Conservation (phyloP, 1,139 yeast genomes). For the Saccharomyces hybrid region DNA sequence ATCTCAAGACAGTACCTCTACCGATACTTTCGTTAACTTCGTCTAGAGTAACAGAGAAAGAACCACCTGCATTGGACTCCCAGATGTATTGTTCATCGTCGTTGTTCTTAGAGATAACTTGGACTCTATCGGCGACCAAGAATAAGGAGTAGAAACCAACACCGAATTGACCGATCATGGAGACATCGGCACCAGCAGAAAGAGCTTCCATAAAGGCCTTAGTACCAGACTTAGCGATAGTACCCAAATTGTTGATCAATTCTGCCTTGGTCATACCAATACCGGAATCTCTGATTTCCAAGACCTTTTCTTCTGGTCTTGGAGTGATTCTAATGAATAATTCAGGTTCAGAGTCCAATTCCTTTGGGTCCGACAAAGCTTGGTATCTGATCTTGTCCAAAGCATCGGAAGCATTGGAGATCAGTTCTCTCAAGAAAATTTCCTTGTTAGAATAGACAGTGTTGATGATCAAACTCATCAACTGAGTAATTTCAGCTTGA, state of each 20-base stretch:
- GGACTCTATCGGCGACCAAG: conserved; percentile 98
- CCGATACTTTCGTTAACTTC: conserved; percentile 76
- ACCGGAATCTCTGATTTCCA: conserved; percentile 99
- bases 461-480: conserved; percentile 99
- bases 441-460: conserved; percentile 99
- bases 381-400: conserved; percentile 96
- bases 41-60: conserved; percentile 92
- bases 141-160: conserved; percentile 99
- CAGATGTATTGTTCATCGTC: conserved; percentile 99
- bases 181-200: conserved; percentile 98
- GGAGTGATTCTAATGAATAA: conserved; percentile 97
- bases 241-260: conserved; percentile 98
- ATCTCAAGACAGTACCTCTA: conserved; percentile 94
- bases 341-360: conserved; percentile 92
- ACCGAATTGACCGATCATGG: conserved; percentile 99
- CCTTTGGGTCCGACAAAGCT: conserved; percentile 85
- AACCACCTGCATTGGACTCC: conserved; percentile 99
- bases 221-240: conserved; percentile 99
- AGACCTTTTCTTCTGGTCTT: conserved; percentile 83
- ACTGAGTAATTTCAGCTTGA: conserved; percentile 99
- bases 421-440: conserved; percentile 97
- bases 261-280: conserved; percentile 99
- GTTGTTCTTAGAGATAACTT: conserved; percentile 96
- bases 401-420: conserved; percentile 97
- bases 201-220: conserved; percentile 99